Conservation (phyloP, 1,139 yeast genomes). For the Candida sojae region DNA sequence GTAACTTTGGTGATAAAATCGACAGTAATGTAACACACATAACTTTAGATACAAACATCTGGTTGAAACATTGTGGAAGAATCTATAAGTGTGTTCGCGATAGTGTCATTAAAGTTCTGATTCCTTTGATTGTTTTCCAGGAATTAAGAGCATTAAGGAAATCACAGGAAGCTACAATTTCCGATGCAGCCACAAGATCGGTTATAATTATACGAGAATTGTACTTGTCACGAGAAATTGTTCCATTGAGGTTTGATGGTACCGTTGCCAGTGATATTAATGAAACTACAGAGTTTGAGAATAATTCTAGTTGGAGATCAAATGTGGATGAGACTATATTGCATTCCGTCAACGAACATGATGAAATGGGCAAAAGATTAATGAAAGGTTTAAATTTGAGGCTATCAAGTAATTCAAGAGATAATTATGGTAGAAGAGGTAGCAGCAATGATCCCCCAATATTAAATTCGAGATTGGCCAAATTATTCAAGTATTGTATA, state of each 20-base stretch:
- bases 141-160: conserved; percentile 74
- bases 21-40: conserved; percentile 59
- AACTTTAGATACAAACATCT: conserved; percentile 74
- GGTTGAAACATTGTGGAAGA: conserved; percentile 81
- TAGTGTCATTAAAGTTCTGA: conserved; percentile 55
- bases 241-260: conserved; percentile 58
- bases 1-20: conserved; percentile 51
- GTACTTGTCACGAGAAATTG: conserved; percentile 53
- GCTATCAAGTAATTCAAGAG: conserved; percentile 14
- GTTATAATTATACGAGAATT: conserved; percentile 72
- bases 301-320: conserved; percentile 65
- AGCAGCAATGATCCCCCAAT: conserved; percentile 14
- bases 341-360: conserved; percentile 51
- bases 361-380: conserved; percentile 42
- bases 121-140: conserved; percentile 78
- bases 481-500: conserved; percentile 55
- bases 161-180: conserved; percentile 71
- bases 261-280: conserved; percentile 56
- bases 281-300: conserved; percentile 60
- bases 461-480: conserved; percentile 38
- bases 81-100: conserved; percentile 68
- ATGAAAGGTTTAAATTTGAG: conserved; percentile 37
- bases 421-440: conserved; percentile 2
- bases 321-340: conserved; percentile 62
- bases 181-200: conserved; percentile 81